Evolutionary conservation across 306 rosid species (phyloP).

Genomic region (Quercus mongolica): DNA sequence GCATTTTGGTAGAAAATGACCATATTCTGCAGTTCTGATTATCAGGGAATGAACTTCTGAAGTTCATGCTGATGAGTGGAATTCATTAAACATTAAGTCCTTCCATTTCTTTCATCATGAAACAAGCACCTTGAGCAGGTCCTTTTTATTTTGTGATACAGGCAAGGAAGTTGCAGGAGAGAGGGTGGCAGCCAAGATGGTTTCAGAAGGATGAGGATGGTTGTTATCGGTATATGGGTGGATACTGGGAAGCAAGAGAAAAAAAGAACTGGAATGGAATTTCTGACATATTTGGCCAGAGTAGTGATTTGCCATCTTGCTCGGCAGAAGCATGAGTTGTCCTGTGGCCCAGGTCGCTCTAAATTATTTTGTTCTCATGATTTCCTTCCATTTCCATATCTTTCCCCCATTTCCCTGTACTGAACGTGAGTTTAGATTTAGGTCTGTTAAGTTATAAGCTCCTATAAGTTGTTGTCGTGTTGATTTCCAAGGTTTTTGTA

Average conservation of each 20-base stretch:
- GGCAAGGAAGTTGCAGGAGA: slow-evolving; percentile 98
- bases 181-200: slow-evolving; percentile 99
- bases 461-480: slow-evolving; percentile 1
- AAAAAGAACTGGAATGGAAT: slow-evolving; percentile 68
- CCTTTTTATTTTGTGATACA: slow-evolving; percentile 28
- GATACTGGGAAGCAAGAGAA: slow-evolving; percentile 94
- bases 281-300: slow-evolving; percentile 82
- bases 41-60: neutral
- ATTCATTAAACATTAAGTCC: neutral
- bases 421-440: slow-evolving; percentile 31
- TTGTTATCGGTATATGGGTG: slow-evolving; percentile 73
- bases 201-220: slow-evolving; percentile 85
- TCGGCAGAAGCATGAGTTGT: slow-evolving; percentile 46
- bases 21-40: neutral
- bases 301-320: slow-evolving; percentile 55
- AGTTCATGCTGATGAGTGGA: slow-evolving; percentile 6
- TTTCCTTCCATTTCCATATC: neutral
- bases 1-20: neutral
- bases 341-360: slow-evolving; percentile 11
- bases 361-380: slow-evolving; percentile 13
- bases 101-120: neutral
- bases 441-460: slow-evolving; percentile 28
- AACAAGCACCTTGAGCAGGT: slow-evolving; percentile 9
- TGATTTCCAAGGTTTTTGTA: neutral
- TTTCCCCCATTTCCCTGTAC: slow-evolving; percentile 8